phyloP scores from a whole-genome alignment of 2,329 filamentous ascomycete genomes.

The Aspergillus uvarum region DNA sequence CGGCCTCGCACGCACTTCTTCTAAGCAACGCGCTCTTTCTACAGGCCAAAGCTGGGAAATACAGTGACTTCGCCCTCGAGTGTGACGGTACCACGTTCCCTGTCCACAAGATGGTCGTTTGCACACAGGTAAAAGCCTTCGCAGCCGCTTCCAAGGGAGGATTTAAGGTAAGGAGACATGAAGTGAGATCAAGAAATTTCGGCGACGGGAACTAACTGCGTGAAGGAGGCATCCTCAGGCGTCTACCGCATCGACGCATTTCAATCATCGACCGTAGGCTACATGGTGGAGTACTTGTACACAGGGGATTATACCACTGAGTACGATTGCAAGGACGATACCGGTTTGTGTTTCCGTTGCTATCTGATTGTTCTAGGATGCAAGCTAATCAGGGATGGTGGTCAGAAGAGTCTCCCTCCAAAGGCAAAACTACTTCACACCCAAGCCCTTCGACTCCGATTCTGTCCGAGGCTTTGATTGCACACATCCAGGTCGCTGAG shows the following conservation, averaged over 20 bases:
- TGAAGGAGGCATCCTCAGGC: neutral
- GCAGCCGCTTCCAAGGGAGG: neutral
- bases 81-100: neutral
- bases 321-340: neutral
- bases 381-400: no score
- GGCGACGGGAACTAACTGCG: neutral
- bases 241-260: neutral
- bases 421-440: no score
- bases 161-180: neutral
- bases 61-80: neutral
- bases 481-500: no score
- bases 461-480: no score
- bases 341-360: no score
- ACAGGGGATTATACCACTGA: neutral
- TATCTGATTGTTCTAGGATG: no score
- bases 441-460: no score
- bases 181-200: no score
- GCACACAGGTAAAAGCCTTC: neutral
- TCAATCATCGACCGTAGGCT: no score
- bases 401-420: no score
- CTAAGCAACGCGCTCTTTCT: no score
- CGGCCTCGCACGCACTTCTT: no score
- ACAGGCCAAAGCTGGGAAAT: neutral
- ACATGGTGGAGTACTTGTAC: neutral
- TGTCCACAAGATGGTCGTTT: neutral